Evolutionary conservation across 202 grass and related monocot genomes (phyloP).

Genomic region (Carex sylvatica): DNA sequence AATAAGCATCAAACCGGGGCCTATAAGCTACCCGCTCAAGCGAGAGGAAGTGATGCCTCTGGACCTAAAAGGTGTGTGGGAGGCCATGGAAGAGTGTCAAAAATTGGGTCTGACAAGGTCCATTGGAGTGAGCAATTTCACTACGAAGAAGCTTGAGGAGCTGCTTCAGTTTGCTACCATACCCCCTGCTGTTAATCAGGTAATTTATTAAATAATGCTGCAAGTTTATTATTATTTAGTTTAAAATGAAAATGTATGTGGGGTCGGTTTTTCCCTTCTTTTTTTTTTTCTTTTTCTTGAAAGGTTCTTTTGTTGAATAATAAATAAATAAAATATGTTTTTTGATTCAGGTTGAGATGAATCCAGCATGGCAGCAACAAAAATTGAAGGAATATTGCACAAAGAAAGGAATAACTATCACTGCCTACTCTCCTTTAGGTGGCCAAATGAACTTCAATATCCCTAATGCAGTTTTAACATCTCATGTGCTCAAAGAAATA

Average conservation of each 20-base stretch:
- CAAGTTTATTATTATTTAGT: background rate
- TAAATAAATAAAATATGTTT: background rate
- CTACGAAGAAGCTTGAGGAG: constrained; percentile 41
- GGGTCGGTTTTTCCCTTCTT: too few relatives aligned
- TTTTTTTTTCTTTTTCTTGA: background rate
- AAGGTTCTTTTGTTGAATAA: background rate
- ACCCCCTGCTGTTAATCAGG: constrained; percentile 65
- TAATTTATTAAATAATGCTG: background rate
- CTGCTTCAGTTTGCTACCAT: constrained; percentile 31
- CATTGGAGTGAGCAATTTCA: constrained; percentile 76
- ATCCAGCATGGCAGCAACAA: constrained; percentile 56
- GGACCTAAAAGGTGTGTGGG: constrained; percentile 49
- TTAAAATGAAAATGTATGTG: too few relatives aligned
- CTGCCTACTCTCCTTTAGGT: constrained; percentile 50
- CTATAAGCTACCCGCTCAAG: background rate
- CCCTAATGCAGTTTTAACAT: constrained; percentile 40
- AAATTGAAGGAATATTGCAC: constrained; percentile 39
- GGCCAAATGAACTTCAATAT: constrained; percentile 27
- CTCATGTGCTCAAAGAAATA: constrained; percentile 48
- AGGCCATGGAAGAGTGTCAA: constrained; percentile 66
- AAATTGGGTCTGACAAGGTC: constrained; percentile 48
- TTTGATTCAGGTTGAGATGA: constrained; percentile 40
- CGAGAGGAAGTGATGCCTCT: constrained; percentile 42
- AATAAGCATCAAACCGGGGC: constrained; percentile 29
- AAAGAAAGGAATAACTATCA: constrained; percentile 39